Base-by-base conservation (phyloP, 2,329 filamentous ascomycete species). In the Alternaria gaisen region DNA sequence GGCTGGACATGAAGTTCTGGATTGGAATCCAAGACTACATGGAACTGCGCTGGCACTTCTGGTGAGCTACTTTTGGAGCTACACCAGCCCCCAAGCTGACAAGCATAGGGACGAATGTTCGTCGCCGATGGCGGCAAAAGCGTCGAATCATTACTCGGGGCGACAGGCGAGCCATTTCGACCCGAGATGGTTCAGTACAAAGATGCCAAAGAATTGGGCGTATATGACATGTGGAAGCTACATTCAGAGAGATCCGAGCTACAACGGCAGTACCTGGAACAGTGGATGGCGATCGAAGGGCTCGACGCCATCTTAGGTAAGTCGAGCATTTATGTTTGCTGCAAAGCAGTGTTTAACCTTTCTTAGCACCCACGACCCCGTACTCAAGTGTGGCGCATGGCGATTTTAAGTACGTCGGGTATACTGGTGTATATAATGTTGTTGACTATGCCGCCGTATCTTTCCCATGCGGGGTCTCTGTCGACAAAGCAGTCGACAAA, bases 1-100 rank as follows among this genome's bases (percentile, higher is more conserved):
- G 60, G 80, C 83, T 34, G 81, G 84, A 18, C 81, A 87, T 66
- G 83, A 89, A 46, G 72, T 89, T 58, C 77, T 89, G 4, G 83
- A 88, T 4, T 86, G 87, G 83, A 74, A 85, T 66, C 77, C 85
- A 22, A 80, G 83, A 64, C 80, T 84, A 54, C 88, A 89, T 64
- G 71, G 77, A 18, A 78, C 84, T 53, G 83, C 83, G 0, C 80
- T 86, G 73, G 78, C 81, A 42, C 78, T 87, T 7, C 79, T 86
- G 38, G 81, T 82, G 67, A 64, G 77, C 57, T 5, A 24, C 10
- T n/a, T 24, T 26, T 4, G 38, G 12, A 32, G 8, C 18, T 32
- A 26, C 11, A 18, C n/a, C 14, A 20, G 24, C 5, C 8, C 10
- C 28, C 12, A 18, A 28, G 10, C 40, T 66, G 32, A 68, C 51